Evolutionary conservation across 495 filamentous ascomycete genomes (phyloP).

Genomic region (Talaromyces ruber): DNA sequence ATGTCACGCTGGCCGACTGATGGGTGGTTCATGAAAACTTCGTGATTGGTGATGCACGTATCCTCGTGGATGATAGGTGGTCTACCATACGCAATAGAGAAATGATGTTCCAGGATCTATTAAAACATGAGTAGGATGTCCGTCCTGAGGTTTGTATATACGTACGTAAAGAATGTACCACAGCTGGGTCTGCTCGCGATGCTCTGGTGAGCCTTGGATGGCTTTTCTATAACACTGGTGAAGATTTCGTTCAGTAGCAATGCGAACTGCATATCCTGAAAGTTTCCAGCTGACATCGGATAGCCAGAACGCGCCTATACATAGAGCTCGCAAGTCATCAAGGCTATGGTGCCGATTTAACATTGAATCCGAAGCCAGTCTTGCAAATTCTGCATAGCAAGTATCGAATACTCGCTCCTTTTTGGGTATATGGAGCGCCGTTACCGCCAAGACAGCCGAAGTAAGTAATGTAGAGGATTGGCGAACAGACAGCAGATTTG

Average conservation of each 20-base stretch:
- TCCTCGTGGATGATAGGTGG: conserved; percentile 50
- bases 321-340: conserved; percentile 45
- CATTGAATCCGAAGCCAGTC: conserved; percentile 42
- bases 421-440: conserved; percentile 40
- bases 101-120: conserved; percentile 46
- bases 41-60: conserved; percentile 40
- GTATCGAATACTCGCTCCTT: conserved; percentile 39
- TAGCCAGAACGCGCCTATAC: conserved; percentile 48
- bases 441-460: conserved; percentile 42
- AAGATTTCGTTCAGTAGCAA: conserved; percentile 43
- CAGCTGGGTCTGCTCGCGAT: conserved; percentile 36
- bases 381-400: conserved; percentile 45
- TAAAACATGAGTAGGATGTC: neutral
- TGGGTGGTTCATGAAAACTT: conserved; percentile 35
- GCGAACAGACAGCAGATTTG: conserved; percentile 33
- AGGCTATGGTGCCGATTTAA: conserved; percentile 39
- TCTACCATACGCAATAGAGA: conserved; percentile 45
- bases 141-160: neutral
- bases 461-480: conserved; percentile 41
- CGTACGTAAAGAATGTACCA: conserved; percentile 49
- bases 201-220: conserved; percentile 34
- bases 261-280: conserved; percentile 48
- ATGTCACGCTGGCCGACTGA: conserved; percentile 41
- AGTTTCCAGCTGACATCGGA: conserved; percentile 47
- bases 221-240: conserved; percentile 44